Conservation (phyloP, 495 filamentous ascomycete species). For the Aspergillus hancockii region DNA sequence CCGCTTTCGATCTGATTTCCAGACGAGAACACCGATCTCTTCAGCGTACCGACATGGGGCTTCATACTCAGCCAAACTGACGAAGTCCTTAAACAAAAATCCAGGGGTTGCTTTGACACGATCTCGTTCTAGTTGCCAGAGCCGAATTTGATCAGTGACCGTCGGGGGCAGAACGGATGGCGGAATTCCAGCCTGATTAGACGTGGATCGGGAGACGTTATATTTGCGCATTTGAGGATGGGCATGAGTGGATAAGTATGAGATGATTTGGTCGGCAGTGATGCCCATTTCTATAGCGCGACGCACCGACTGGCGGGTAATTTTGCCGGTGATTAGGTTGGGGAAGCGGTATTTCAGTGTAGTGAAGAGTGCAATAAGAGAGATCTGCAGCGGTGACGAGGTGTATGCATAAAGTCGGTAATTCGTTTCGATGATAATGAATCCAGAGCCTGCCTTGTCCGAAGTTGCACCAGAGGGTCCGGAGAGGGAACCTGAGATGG, state of each 20-base stretch:
- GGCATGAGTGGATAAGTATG: slow-evolving; percentile 82
- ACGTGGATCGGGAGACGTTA: slow-evolving; percentile 47
- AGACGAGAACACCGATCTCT: slow-evolving; percentile 87
- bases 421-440: slow-evolving; percentile 98
- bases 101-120: slow-evolving; percentile 79
- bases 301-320: slow-evolving; percentile 83
- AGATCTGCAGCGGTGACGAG: slow-evolving; percentile 85
- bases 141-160: slow-evolving; percentile 93
- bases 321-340: slow-evolving; percentile 85
- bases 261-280: slow-evolving; percentile 90
- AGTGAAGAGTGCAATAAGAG: slow-evolving; percentile 87
- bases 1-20: slow-evolving; percentile 75
- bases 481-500: slow-evolving; percentile 36
- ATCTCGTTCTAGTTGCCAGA: slow-evolving; percentile 98
- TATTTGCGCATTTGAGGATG: slow-evolving; percentile 86
- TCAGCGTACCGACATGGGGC: slow-evolving; percentile 76
- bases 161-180: slow-evolving; percentile 81
- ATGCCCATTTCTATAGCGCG: slow-evolving; percentile 87
- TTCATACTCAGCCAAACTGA: slow-evolving; percentile 71
- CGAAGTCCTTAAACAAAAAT: slow-evolving; percentile 89
- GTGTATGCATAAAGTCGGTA: slow-evolving; percentile 98
- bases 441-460: slow-evolving; percentile 61
- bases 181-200: slow-evolving; percentile 36
- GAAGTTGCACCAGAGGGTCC: slow-evolving; percentile 35
- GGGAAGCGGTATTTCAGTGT: slow-evolving; percentile 84